Base-by-base conservation (phyloP, 805 yeast genomes). In the Teunomyces tritomae region DNA sequence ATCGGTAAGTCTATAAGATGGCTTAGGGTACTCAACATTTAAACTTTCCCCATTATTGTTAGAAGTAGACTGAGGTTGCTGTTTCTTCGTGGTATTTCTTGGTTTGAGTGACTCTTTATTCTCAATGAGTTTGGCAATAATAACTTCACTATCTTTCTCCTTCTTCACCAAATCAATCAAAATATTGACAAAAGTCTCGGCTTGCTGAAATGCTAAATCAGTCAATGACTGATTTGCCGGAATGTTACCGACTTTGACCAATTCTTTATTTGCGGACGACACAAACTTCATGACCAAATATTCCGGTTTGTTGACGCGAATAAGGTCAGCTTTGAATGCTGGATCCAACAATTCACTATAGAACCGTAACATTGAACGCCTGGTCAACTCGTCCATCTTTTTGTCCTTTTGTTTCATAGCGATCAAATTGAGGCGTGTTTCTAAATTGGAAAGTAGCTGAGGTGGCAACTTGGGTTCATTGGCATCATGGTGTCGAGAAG, bases 301-400 rank as follows among this genome's bases (percentile, higher is more conserved):
- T 48, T 73, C 78, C 4, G 74, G 68, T 28, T 68, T 61, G 49
- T 62, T 63, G 36, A 62, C 64, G 2, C 63, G 54, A 27, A 51
- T 49, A 27, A 70, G 55, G 28, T 71, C 74, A 8, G 52, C 53
- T 30, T 67, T 70, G 54, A 69, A 67, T 26, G 55, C 63, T 3
- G 84, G 81, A 44, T 76, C 78, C 32, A 84, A 65, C 27, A 82
- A 55, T 39, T 82, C 84, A 47, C 82, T 83, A 61, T 86, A 85
- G 48, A 85, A 74, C 24, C 87, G 77, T 24, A 86, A 62, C 40
- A 84, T 70, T 44, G 84, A 76, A 30, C 86, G 68, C 50, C 87
- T 71, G 9, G 84, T 74, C 47, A 76, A 64, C 4, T 77, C 81
- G 44, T 78, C 81, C 35, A 68, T 57, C 24, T 59, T 47, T 8